Evolutionary conservation across 2,329 filamentous ascomycete species (phyloP), one percentile per base, ranked within the genome.

Genomic region (Fusarium poae): DNA sequence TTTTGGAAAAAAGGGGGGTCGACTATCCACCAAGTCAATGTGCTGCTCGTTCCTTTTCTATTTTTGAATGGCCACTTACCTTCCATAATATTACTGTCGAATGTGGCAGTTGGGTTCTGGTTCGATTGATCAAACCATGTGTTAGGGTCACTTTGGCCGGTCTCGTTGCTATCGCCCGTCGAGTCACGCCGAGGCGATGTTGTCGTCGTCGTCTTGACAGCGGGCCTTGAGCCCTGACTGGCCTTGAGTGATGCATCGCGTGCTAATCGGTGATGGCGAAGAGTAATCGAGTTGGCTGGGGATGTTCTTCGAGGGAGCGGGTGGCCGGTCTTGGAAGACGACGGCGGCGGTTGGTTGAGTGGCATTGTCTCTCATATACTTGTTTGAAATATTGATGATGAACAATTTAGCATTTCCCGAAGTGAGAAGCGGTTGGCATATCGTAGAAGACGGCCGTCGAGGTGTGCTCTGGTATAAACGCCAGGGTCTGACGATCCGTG

Each of bases 1-100:
- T 82, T 85, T 63, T 86, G 85, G 48, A 82, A 88, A 54, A 87
- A 88, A 0, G 85, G 85, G 5, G 85, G 84, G 43, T 87, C 85
- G 18, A 85, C 80, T 84, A 13, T 44, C 4, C 45, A 23, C 32
- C 3, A 12, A 12, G 20, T 73, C 20, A 71, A 65, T 37, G 18
- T 32, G 12, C 3, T 44, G n/a, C 11, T 21, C n/a, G 27, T 27
- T 25, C 20, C 15, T 8, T 25, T 53, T 11, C n/a, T 32, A 2
- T 16, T 11, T 10, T 7, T 4, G 13, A 6, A 18, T 3, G 8
- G 13, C 11, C 2, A 46, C 77, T 72, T 72, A 84, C 82, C 80
- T 68, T 88, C 85, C 83, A 87, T 86, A 5, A 77, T 70, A 21
- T 72, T 77, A 25, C 79, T 77, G 30, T 84, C 80, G 46, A 81